Conservation (phyloP, 1,284 basidiomycete genomes). For the Ustilago lituana region DNA sequence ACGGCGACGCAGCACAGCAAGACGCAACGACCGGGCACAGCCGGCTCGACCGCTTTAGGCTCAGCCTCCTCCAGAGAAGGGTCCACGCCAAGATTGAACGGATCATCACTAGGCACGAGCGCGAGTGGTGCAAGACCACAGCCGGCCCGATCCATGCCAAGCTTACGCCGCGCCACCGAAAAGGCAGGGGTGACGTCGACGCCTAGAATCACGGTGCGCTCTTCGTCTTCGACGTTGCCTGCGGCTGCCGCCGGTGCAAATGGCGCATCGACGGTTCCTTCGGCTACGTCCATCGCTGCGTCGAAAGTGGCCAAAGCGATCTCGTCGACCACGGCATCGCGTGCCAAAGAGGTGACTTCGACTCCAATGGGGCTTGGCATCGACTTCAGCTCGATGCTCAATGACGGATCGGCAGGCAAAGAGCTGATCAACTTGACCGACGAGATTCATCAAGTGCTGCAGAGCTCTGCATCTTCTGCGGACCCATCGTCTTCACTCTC, state of each 20-base stretch:
- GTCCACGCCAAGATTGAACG: slow-evolving; percentile 11
- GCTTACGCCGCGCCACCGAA: slow-evolving; percentile 28
- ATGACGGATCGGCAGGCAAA: slow-evolving; percentile 5
- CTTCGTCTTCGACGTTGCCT: slow-evolving; percentile 22
- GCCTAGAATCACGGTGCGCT: slow-evolving; percentile 40
- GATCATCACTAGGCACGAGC: slow-evolving; percentile 1
- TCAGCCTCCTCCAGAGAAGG: slow-evolving; percentile 9
- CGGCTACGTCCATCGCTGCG: slow-evolving; percentile 21
- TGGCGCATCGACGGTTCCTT: neutral
- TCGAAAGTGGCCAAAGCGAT: slow-evolving; percentile 31
- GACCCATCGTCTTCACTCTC: slow-evolving; percentile 13
- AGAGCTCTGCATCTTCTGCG: slow-evolving; percentile 11
- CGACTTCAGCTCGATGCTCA: slow-evolving; percentile 22
- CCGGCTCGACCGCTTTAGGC: slow-evolving; percentile 10
- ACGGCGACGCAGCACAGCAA: slow-evolving; percentile 1
- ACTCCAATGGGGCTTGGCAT: slow-evolving; percentile 34
- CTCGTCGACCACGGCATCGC: slow-evolving; percentile 3
- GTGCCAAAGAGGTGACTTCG: slow-evolving; percentile 3
- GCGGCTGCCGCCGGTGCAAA: neutral
- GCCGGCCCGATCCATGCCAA: slow-evolving; percentile 40
- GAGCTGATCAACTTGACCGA: slow-evolving; percentile 18
- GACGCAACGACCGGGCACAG: slow-evolving; percentile 22
- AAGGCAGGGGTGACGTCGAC: slow-evolving; percentile 24
- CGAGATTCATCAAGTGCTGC: slow-evolving; percentile 16
- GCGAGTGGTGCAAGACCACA: slow-evolving; percentile 15